These are phyloP conservation scores for Ganoderma multipileum DNA, from an alignment of 1,284 basidiomycete species.

Conservation along the genomic window DNA sequence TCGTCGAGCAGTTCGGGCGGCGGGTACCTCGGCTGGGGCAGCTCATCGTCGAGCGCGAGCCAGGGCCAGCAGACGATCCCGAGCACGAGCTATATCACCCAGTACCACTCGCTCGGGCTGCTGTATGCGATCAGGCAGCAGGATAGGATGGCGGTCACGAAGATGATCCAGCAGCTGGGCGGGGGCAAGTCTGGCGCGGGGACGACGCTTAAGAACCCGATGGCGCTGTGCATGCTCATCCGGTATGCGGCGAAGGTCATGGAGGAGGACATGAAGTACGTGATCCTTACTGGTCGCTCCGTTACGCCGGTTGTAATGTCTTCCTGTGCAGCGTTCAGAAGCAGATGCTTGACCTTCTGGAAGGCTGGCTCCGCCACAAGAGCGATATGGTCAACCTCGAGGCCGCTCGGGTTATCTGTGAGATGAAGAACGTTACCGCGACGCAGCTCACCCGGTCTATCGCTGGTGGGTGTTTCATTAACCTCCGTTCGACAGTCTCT, in stretches of 20 bases:
- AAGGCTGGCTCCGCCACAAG: slow-evolving; percentile 97
- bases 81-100: slow-evolving; percentile 91
- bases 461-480: slow-evolving; percentile 64
- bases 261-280: slow-evolving; percentile 97
- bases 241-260: slow-evolving; percentile 97
- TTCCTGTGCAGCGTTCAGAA: slow-evolving; percentile 72
- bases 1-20: slow-evolving; percentile 50
- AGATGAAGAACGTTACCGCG: slow-evolving; percentile 86
- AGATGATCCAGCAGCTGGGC: slow-evolving; percentile 98
- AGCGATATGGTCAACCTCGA: slow-evolving; percentile 99
- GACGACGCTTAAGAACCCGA: slow-evolving; percentile 90
- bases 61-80: slow-evolving; percentile 82
- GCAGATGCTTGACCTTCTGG: slow-evolving; percentile 94
- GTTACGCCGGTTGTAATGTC: not conserved
- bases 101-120: slow-evolving; percentile 97
- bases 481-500: slow-evolving; percentile 10
- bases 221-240: slow-evolving; percentile 99
- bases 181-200: slow-evolving; percentile 86
- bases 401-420: slow-evolving; percentile 96
- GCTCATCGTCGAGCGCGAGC: slow-evolving; percentile 52
- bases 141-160: slow-evolving; percentile 98
- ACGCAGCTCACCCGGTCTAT: slow-evolving; percentile 89
- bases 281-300: slow-evolving; percentile 24
- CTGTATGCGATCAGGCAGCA: slow-evolving; percentile 96
- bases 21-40: slow-evolving; percentile 77